Evolutionary conservation across 1,284 basidiomycete genomes (phyloP), one percentile per base, ranked within the genome.

Genomic region (Cutaneotrichosporon sp.): DNA sequence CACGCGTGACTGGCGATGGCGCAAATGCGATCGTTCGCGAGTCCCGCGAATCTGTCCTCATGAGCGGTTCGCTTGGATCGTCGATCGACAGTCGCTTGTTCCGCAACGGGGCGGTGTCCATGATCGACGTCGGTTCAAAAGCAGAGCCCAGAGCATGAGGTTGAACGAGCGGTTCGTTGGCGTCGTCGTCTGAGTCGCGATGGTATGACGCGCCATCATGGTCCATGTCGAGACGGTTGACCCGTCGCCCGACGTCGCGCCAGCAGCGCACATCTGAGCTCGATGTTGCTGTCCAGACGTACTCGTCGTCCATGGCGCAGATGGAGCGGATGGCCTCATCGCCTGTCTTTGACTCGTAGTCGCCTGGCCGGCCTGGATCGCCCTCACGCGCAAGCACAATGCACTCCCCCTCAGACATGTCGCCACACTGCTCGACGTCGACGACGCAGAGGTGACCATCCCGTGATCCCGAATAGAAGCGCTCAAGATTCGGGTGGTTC

Each of bases 391-490:
- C 88, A 19, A 98, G 76, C 2, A 96, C 79, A 25, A 91, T 77
- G 66, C 93, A 97, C 71, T 93, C 88, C 35, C 88, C 93, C 48
- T 97, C 88, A 1, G 85, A 83, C 20, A 92, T 79, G 57, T 93
- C 88, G 10, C 80, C 76, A 57, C 84, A 87, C 39, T 82, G 82
- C 67, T 91, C 88, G 22, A 93, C 84, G 63, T 98, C 93, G 31
- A 94, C 86, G 59, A 86, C 86, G 71, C 90, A 92, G 1, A 98
- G 84, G 51, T 87, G 77, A 1, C 94, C 96, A 14, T 88, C 84
- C 32, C 90, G 83, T 62, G 97, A 96, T 16, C 94, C 96, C 2
- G 93, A 97, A 76, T 96, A 97, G 77, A 99, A 99, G 1, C 85
- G 79, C 68, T 94, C 88, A 46, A 99, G 80, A 12, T 86, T 84